Conservation (phyloP, 495 filamentous ascomycete genomes). For the Neurospora pannonica region DNA sequence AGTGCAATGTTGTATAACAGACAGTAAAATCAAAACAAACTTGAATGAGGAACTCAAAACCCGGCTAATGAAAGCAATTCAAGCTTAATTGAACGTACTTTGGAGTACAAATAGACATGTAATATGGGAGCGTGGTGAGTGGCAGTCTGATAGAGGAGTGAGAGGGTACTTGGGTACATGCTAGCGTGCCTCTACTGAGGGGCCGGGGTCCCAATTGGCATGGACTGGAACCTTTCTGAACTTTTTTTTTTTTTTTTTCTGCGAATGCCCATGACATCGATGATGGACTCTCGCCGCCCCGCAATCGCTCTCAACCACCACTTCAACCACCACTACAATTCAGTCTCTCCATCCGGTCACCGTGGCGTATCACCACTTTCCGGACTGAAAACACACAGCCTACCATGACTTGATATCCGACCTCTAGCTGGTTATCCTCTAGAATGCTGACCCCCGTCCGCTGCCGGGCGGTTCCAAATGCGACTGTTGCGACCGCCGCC, state of each 20-base stretch:
- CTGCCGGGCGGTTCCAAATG: slow-evolving; percentile 25
- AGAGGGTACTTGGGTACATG: neutral
- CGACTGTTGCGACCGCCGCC: slow-evolving; percentile 20
- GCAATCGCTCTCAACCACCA: neutral
- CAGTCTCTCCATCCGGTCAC: neutral
- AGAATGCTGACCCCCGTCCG: slow-evolving; percentile 33
- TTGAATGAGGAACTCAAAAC: neutral
- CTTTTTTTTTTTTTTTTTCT: neutral
- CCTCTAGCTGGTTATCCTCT: neutral
- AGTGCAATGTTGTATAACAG: neutral
- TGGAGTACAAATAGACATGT: neutral
- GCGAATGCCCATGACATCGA: neutral
- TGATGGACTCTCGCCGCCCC: neutral
- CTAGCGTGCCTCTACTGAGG: neutral
- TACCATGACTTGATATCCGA: slow-evolving; percentile 16
- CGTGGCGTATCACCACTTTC: neutral
- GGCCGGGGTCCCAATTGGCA: neutral
- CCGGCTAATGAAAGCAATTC: neutral
- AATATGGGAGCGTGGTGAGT: neutral
- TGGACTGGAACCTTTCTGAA: neutral
- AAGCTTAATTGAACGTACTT: neutral
- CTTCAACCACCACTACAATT: neutral
- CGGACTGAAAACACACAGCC: neutral
- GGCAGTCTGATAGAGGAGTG: neutral
- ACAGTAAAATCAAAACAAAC: neutral